Conservation (phyloP, 805 yeast species). For the Metschnikowia noctiluminum region DNA sequence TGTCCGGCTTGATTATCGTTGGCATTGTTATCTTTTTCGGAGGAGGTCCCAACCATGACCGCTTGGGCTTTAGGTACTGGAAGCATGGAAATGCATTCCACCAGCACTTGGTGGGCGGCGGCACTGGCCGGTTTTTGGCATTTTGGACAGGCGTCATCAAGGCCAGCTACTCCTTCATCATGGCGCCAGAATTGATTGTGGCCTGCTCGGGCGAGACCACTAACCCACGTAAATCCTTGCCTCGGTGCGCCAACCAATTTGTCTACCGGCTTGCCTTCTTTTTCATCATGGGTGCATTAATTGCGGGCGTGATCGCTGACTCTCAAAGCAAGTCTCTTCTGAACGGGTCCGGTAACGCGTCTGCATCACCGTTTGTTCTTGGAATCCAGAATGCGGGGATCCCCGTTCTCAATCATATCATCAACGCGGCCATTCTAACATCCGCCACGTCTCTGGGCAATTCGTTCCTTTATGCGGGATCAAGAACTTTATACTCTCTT, state of each 20-base stretch:
- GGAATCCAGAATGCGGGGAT: conserved; percentile 41
- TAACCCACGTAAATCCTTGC: conserved; percentile 38
- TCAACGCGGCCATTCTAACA: conserved; percentile 39
- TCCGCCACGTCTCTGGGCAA: conserved; percentile 54
- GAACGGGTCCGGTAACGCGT: conserved; percentile 28
- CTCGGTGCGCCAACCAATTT: conserved; percentile 42
- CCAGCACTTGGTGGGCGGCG: too few species aligned
- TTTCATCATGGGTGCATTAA: conserved; percentile 38
- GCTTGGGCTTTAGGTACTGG: conserved; percentile 38
- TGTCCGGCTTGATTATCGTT: conserved; percentile 53
- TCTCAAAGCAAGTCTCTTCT: conserved; percentile 23
- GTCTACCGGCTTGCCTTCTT: conserved; percentile 41
- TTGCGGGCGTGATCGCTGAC: conserved; percentile 41
- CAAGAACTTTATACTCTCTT: conserved; percentile 64
- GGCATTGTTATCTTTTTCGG: conserved; percentile 53
- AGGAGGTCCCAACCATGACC: conserved; percentile 40
- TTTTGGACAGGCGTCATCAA: conserved; percentile 37
- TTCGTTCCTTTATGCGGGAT: conserved; percentile 68
- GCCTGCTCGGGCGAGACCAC: conserved; percentile 34
- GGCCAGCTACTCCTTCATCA: conserved; percentile 37
- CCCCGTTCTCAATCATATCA: conserved; percentile 38
- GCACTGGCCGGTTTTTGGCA: conserved; percentile 31
- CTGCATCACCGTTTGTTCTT: conserved; percentile 39
- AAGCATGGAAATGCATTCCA: conserved; percentile 35
- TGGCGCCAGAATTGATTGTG: conserved; percentile 41